Evolutionary conservation across 1,284 basidiomycete species (phyloP).

Genomic region (Ustilago loliicola): DNA sequence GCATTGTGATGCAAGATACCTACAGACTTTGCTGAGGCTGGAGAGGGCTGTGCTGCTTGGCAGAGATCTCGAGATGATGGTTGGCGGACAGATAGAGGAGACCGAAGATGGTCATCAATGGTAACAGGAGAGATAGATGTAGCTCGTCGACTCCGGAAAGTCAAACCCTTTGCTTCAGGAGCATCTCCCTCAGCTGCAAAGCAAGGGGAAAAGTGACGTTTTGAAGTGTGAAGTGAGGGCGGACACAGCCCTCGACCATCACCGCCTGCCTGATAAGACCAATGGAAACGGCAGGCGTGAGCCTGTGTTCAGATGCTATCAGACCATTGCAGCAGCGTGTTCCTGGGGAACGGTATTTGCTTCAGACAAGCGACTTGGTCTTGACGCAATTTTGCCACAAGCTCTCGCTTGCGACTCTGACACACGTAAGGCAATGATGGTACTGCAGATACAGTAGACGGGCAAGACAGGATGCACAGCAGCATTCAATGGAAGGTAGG

Average conservation of each 20-base stretch:
- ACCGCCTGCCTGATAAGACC: too few relatives aligned
- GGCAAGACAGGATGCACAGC: not conserved
- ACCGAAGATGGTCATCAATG: not conserved
- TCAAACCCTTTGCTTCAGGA: not conserved
- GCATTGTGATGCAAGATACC: constrained; percentile 7
- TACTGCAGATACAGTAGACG: not conserved
- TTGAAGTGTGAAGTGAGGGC: not conserved
- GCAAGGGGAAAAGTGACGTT: not conserved
- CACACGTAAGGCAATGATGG: not conserved
- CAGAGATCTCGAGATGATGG: constrained; percentile 2
- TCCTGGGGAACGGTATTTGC: not conserved
- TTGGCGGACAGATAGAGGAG: not conserved
- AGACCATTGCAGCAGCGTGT: not conserved
- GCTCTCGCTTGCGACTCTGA: not conserved
- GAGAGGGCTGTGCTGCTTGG: not conserved
- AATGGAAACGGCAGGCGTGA: too few relatives aligned
- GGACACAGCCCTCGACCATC: not conserved
- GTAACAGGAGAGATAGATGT: not conserved
- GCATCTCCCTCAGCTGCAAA: not conserved
- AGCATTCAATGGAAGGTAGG: not conserved
- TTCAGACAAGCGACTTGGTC: not conserved
- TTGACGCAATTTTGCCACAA: not conserved
- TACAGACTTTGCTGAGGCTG: not conserved
- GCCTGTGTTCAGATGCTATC: not conserved
- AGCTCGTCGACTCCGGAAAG: not conserved